Evolutionary conservation across 2,329 filamentous ascomycete species (phyloP), one percentile per base, ranked within the genome.

Genomic region (Aspergillus sp.): DNA sequence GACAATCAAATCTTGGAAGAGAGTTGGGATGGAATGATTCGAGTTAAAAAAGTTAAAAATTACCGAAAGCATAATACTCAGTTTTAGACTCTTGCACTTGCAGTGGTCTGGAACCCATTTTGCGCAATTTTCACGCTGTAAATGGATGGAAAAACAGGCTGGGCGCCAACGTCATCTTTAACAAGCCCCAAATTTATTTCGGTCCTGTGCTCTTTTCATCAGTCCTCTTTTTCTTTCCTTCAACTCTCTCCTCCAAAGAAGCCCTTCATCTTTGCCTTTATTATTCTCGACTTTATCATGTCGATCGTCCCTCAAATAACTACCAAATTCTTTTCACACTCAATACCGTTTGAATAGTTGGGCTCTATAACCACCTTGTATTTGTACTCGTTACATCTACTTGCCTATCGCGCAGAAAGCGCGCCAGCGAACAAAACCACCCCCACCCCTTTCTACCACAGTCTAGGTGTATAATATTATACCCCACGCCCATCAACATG

Each of bases 401-500:
- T 53, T 41, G 27, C 19, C 54, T 45, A 50, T 50, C 34, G 24
- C 39, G 27, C 27, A 30, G 27, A 11, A 11, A 30, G 27, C 27
- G 27, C 22, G 22, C 7, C 33, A 34, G 7, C 37, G 13, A 42
- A 33, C 27, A 15, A 12, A 40, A 55, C 27, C 15, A 34, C 19
- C 34, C 15, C 22, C 19, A 15, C 22, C 33, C 34, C 12, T 45
- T 22, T 33, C 39, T 40, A 11, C 17, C 6, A 24, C 46, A 33
- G 13, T 47, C 27, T 41, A 17, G 47, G 17, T 39, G 15, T 42
- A 33, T 19, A 13, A 11, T 51, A 20, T 13, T 20, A 37, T 42
- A 52, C 39, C 37, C 27, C 40, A 30, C 19, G 13, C 34, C 44
- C 24, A 5, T 42, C 39, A 76, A 30, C 52, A 80, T 80, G 78